Evolutionary conservation across 2,329 filamentous ascomycete species (phyloP), one percentile per base, ranked within the genome.

Genomic region (Thielaviopsis populi): DNA sequence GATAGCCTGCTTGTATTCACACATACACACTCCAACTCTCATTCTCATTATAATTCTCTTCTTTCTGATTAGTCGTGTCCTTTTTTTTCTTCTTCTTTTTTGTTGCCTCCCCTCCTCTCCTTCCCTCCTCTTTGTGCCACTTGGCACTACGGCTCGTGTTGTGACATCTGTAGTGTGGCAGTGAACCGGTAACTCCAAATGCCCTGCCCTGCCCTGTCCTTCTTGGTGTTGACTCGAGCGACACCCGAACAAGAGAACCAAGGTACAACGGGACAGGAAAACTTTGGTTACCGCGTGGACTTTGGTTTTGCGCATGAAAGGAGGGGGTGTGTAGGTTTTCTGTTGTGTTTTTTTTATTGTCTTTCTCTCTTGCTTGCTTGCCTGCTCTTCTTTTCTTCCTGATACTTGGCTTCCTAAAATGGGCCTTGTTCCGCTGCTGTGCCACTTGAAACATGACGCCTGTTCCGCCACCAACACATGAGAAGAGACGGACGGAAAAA

Each of bases 381-480:
- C n/a, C n/a, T n/a, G n/a, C n/a, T n/a, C 7, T 33, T 7, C 7
- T 33, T 33, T 3, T 33, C 3, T 33, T 33, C 3, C 30, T 54
- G 17, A 17, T 56, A 17, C 15, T 33, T 56, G 27, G 50, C 50
- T 56, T 56, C 50, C 50, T 33, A 56, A 56, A 56, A 56, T 17
- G 50, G 50, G 50, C n/a, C 50, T 33, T 56, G 50, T 56, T 56
- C 50, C 50, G 50, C 50, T 56, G 27, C 27, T 56, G 50, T 56
- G 50, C 50, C 50, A 56, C 50, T 56, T 27, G 50, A 56, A 56
- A 56, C 50, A 56, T 33, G 27, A 37, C 27, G 24, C 50, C 27
- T 13, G 17, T 56, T 56, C 50, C 50, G 50, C 50, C 50, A 56
- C 50, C 33, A 37, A 56, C 8, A 11, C 50, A 50, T 6, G 33